Percentiles rank a stretch among this genome's conserved stretches.
Evolutionary conservation across 805 yeast genomes (phyloP).

Genomic region (Metschnikowia sp.): DNA sequence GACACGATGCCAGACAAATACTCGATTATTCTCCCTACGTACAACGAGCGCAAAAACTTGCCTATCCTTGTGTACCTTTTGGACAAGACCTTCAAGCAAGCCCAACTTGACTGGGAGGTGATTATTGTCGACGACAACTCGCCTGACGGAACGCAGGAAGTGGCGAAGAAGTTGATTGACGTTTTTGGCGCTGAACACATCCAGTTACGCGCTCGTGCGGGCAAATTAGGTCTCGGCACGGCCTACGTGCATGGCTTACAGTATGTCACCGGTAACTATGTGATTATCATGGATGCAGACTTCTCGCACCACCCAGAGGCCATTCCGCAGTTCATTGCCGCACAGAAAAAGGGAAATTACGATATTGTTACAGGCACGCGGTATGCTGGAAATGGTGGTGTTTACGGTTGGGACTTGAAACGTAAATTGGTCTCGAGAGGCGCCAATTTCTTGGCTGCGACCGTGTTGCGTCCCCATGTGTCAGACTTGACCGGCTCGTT

Average conservation of each 20-base stretch:
- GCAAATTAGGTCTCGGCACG: conserved; percentile 76
- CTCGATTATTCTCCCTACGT: conserved; percentile 73
- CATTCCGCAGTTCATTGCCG: conserved; percentile 68
- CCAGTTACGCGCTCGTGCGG: conserved; percentile 67
- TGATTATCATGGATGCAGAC: conserved; percentile 81
- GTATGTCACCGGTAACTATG: conserved; percentile 68
- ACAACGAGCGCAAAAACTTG: conserved; percentile 61
- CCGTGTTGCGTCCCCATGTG: conserved; percentile 66
- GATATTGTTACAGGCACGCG: conserved; percentile 63
- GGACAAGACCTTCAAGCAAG: conserved; percentile 60
- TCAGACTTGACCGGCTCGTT: conserved; percentile 76
- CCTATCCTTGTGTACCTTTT: conserved; percentile 70
- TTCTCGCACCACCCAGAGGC: conserved; percentile 81
- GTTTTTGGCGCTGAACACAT: conserved; percentile 60
- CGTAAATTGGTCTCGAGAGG: conserved; percentile 75
- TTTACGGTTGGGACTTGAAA: conserved; percentile 80
- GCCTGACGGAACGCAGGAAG: conserved; percentile 78
- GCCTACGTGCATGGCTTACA: conserved; percentile 78
- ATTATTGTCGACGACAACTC: conserved; percentile 76
- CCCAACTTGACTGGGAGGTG: conserved; percentile 68
- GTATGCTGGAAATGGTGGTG: conserved; percentile 80
- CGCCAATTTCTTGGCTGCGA: conserved; percentile 73
- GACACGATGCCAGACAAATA: conserved; percentile 44
- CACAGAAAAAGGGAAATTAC: conserved; percentile 50
- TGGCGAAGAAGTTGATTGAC: conserved; percentile 57